These are phyloP conservation scores for Juncus inflexus DNA, from an alignment of 176 grass and related monocot species.

Conservation along the genomic window DNA sequence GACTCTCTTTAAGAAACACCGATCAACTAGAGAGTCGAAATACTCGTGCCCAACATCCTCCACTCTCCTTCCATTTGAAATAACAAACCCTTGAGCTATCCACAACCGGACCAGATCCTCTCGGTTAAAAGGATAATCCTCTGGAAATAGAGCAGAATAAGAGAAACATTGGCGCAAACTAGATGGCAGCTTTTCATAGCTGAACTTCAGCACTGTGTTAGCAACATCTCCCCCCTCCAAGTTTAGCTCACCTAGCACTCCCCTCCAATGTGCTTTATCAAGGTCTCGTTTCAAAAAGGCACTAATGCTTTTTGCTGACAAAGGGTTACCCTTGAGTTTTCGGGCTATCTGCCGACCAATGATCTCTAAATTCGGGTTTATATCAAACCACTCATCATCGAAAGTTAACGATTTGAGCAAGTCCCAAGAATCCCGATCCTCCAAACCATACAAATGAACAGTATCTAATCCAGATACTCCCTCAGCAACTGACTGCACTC, in stretches of 20 bases:
- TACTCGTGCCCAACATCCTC: too few species aligned
- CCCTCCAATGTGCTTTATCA: conserved; percentile 53
- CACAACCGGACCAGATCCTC: conserved; percentile 7
- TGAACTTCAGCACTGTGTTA: neutral
- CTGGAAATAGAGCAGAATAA: conserved; percentile 18
- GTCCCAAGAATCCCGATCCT: conserved; percentile 46
- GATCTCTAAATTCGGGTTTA: conserved; percentile 31
- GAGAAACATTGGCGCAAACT: conserved; percentile 4
- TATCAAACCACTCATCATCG: conserved; percentile 30
- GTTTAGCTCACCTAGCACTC: conserved; percentile 34
- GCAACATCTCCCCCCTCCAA: neutral
- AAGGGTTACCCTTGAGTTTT: conserved; percentile 55
- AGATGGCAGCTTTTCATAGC: neutral
- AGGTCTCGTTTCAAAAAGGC: conserved; percentile 49
- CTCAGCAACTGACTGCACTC: conserved; percentile 48
- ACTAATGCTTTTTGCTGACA: conserved; percentile 50
- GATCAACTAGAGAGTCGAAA: too few species aligned
- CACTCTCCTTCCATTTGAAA: too few species aligned
- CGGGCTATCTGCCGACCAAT: conserved; percentile 58
- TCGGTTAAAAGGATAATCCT: conserved; percentile 6
- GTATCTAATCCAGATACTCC: too few species aligned
- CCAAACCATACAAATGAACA: conserved; percentile 40
- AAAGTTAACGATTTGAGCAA: conserved; percentile 55
- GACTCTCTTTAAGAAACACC: too few species aligned
- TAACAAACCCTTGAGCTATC: neutral